Base-by-base conservation (phyloP, 2,329 filamentous ascomycete genomes). In the Fusarium ramigenum region DNA sequence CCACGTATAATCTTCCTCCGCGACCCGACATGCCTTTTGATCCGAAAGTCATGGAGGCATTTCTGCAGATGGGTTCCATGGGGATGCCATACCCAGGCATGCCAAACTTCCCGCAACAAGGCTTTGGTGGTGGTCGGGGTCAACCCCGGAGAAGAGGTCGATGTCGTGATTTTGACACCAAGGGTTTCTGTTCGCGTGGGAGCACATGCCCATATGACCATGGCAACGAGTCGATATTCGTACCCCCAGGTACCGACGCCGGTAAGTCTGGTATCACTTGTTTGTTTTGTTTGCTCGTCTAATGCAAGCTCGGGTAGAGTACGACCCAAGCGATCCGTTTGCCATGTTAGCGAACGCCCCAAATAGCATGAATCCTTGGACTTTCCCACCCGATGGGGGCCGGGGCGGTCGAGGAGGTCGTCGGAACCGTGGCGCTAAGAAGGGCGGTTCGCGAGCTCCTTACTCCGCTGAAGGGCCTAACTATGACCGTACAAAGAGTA, bases 161-260 rank as follows among this genome's bases (percentile, higher is more conserved):
- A 65, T 95, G 93, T 78, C 86, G 88, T 64, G 91, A 94, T 79
- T 94, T 93, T 75, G 92, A 94, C 65, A 88, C 84, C 3, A 93
- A 93, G 74, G 93, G 93, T 0, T 93, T 88, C 76, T 95, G 93
- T 78, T 87, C 90, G 10, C 84, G 90, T 43, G 92, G 92, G 7
- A 89, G 85, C 75, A 87, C 86, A 28, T 95, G 93, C 81, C 87
- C 85, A 43, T 94, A 89, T 75, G 90, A 94, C 74, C 93, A 96
- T 78, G 90, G 88, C 14, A 85, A 86, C 57, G 86, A 90, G 69
- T 84, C 86, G 18, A 71, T 82, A 7, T 84, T 81, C 57, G 75
- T 84, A 36, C 81, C 83, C n/a, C 70, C 70, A 18, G 63, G 74
- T 54, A 64, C 60, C n/a, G 77, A 81, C 49, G 32, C 49, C 7